These are phyloP conservation scores for Fusarium bulbicola DNA, from an alignment of 2,329 filamentous ascomycete genomes.

Conservation along the genomic window DNA sequence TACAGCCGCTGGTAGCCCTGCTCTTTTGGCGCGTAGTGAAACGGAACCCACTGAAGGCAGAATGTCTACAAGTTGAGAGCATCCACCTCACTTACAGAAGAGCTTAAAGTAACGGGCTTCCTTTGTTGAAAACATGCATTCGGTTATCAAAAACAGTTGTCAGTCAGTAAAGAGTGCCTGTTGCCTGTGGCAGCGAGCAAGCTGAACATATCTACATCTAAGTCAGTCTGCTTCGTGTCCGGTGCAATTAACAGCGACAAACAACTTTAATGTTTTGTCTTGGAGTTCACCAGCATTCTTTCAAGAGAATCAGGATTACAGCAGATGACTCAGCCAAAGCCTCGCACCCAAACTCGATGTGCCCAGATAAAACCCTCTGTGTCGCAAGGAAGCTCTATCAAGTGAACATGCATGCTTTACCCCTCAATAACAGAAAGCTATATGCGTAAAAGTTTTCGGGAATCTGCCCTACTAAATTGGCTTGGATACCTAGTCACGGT, in stretches of 20 bases:
- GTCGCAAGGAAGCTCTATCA: neutral
- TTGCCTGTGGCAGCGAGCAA: neutral
- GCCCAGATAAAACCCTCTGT: neutral
- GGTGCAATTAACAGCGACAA: neutral
- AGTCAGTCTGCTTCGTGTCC: neutral
- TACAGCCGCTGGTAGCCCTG: conserved; percentile 9
- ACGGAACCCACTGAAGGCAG: neutral
- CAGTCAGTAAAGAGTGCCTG: neutral
- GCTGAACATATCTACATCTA: neutral
- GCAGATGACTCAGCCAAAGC: neutral
- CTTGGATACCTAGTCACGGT: neutral
- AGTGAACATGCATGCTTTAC: neutral
- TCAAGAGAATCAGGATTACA: neutral
- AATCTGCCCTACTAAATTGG: neutral
- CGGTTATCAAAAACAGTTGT: neutral
- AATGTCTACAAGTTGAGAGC: neutral
- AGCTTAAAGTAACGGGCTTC: conserved; percentile 10
- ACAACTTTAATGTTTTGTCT: neutral
- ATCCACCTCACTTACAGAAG: neutral
- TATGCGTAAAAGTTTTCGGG: neutral
- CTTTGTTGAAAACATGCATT: neutral
- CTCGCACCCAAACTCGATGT: neutral
- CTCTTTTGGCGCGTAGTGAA: conserved; percentile 29
- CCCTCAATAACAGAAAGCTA: neutral
- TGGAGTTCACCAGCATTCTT: neutral